phyloP scores from a whole-genome alignment of 805 yeast species.

The Middelhovenomyces tepae region DNA sequence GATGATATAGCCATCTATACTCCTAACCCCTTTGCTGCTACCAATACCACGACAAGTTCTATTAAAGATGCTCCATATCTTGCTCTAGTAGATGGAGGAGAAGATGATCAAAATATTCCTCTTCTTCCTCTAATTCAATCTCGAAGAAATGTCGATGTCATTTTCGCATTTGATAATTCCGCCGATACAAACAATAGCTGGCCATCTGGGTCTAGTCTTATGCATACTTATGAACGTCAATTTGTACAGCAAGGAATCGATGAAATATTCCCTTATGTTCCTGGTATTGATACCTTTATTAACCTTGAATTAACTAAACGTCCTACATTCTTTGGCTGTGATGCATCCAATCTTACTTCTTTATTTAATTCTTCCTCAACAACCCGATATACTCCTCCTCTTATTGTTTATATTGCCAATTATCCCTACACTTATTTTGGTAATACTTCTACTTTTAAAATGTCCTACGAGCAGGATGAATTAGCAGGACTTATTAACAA shows the following conservation, averaged over 20 bases:
- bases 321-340: conserved; percentile 82
- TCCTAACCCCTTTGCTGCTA: conserved; percentile 64
- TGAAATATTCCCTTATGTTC: conserved; percentile 72
- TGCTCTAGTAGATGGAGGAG: conserved; percentile 63
- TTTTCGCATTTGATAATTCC: conserved; percentile 60
- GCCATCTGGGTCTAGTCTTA: conserved; percentile 63
- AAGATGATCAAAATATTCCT: conserved; percentile 58
- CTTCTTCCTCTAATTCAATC: conserved; percentile 52
- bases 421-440: conserved; percentile 54
- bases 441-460: conserved; percentile 64
- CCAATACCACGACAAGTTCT: conserved; percentile 28
- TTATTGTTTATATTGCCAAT: conserved; percentile 72
- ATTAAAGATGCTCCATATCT: conserved; percentile 37
- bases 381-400: conserved; percentile 43
- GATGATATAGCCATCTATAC: conserved; percentile 60
- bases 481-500: conserved; percentile 54
- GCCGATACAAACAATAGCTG: conserved; percentile 49
- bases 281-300: conserved; percentile 54
- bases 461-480: conserved; percentile 52
- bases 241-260: conserved; percentile 43
- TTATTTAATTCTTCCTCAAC: conserved; percentile 29
- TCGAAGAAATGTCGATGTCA: conserved; percentile 50
- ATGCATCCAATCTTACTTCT: conserved; percentile 50
- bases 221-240: conserved; percentile 50
- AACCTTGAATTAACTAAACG: conserved; percentile 51